These are phyloP conservation scores for Cadophora sp. DNA, from an alignment of 2,329 filamentous ascomycete genomes.

Conservation along the genomic window DNA sequence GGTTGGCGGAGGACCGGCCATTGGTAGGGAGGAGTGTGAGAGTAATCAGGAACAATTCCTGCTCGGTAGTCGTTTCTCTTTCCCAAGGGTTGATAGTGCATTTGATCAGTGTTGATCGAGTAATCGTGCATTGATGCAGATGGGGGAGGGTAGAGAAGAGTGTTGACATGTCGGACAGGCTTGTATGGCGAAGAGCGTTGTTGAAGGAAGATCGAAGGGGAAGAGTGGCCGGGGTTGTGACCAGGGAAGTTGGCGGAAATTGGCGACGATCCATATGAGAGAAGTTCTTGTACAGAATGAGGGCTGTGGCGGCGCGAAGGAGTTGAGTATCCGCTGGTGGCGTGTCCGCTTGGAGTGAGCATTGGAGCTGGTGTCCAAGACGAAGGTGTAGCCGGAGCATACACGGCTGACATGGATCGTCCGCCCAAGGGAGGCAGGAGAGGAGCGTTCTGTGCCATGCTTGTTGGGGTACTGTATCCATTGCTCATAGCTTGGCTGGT, in stretches of 20 bases:
- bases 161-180: conserved; percentile 87
- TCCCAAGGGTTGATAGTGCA: conserved; percentile 83
- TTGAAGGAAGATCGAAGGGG: conserved; percentile 85
- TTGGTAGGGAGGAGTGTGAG: conserved; percentile 34
- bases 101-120: conserved; percentile 68
- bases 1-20: conserved; percentile 45
- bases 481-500: conserved; percentile 42
- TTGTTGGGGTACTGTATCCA: conserved; percentile 33
- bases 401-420: conserved; percentile 81
- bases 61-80: conserved; percentile 71
- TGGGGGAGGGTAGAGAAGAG: conserved; percentile 86
- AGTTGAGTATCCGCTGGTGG: conserved; percentile 44
- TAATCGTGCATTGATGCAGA: conserved; percentile 80
- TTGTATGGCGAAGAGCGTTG: conserved; percentile 93
- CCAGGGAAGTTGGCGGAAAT: conserved; percentile 48
- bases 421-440: conserved; percentile 41
- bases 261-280: conserved; percentile 47
- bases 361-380: conserved; percentile 53
- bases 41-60: conserved; percentile 72
- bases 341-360: conserved; percentile 35
- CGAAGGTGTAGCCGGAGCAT: conserved; percentile 58
- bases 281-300: conserved; percentile 43
- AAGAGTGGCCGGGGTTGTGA: conserved; percentile 61
- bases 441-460: conserved; percentile 39
- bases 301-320: conserved; percentile 46